These are phyloP conservation scores for Entonaema liquescens DNA, from an alignment of 495 filamentous ascomycete genomes.

Conservation along the genomic window DNA sequence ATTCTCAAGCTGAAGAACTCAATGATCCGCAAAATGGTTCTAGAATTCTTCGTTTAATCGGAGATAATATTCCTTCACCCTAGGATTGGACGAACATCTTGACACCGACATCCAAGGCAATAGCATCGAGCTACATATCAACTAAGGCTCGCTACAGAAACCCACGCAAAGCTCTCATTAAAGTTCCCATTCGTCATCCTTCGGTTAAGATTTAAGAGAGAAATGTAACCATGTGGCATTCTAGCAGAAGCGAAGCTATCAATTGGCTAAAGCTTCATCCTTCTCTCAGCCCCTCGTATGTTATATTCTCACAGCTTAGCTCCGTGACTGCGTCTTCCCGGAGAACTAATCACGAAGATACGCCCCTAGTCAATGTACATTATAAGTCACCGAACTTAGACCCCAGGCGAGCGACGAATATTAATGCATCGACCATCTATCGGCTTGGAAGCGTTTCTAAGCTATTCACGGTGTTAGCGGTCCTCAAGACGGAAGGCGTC, in stretches of 20 bases:
- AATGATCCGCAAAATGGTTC: neutral
- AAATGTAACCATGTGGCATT: neutral
- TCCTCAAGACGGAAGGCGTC: constrained; percentile 45
- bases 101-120: no score
- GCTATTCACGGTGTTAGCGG: constrained; percentile 51
- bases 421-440: constrained; percentile 55
- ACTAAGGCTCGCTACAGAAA: no score
- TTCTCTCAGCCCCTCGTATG: neutral
- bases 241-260: neutral
- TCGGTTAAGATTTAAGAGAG: neutral
- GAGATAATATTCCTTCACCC: no score
- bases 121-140: no score
- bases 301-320: neutral
- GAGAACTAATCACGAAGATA: neutral
- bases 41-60: neutral
- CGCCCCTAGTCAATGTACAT: constrained; percentile 14
- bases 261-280: neutral
- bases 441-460: constrained; percentile 58
- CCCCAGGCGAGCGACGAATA: constrained; percentile 39
- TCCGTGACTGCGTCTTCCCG: neutral
- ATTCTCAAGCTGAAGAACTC: neutral
- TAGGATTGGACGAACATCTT: no score
- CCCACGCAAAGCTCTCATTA: neutral
- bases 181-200: neutral
- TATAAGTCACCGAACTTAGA: constrained; percentile 25